A percentile compares a stretch with the other conserved stretches of the same genome.
Conservation (phyloP, 1,139 yeast genomes). For the Trichomonascaceae sp. region DNA sequence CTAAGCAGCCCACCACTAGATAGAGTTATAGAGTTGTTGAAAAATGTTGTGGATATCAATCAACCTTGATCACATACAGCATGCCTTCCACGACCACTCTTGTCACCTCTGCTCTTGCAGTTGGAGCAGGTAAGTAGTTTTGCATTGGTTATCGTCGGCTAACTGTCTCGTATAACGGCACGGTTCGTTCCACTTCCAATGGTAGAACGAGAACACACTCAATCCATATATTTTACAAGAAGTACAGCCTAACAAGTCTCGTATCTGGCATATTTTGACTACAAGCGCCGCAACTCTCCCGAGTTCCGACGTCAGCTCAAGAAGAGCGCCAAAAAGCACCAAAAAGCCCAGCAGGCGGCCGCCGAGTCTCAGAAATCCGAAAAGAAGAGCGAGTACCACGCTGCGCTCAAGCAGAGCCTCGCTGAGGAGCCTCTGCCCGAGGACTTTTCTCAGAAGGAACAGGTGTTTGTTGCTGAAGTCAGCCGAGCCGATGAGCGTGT, state of each 20-base stretch:
- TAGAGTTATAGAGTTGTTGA: no score
- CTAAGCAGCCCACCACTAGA: no score
- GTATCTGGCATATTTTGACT: conserved; percentile 82
- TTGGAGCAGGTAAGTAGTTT: conserved; percentile 19
- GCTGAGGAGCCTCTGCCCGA: conserved; percentile 65
- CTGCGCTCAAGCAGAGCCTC: conserved; percentile 51
- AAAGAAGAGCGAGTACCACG: conserved; percentile 43
- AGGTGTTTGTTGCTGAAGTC: conserved; percentile 70
- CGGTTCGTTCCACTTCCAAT: neutral
- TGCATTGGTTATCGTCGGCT: neutral
- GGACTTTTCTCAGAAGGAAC: conserved; percentile 55
- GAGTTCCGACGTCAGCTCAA: conserved; percentile 69
- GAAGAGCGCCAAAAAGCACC: conserved; percentile 43
- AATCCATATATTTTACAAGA: no score
- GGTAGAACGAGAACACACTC: neutral
- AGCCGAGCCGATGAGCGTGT: conserved; percentile 54
- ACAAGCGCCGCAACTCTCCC: conserved; percentile 70
- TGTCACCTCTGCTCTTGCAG: conserved; percentile 22
- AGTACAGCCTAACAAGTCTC: conserved; percentile 31
- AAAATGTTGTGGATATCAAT: no score
- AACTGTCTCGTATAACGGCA: neutral
- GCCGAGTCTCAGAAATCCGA: conserved; percentile 49
- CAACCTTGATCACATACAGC: no score
- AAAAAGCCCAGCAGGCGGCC: conserved; percentile 42
- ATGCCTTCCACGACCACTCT: conserved; percentile 7